Percentiles rank a stretch among this genome's conserved stretches.
Conservation (phyloP, 1,284 basidiomycete species). For the Ceraceosorus bombacis region DNA sequence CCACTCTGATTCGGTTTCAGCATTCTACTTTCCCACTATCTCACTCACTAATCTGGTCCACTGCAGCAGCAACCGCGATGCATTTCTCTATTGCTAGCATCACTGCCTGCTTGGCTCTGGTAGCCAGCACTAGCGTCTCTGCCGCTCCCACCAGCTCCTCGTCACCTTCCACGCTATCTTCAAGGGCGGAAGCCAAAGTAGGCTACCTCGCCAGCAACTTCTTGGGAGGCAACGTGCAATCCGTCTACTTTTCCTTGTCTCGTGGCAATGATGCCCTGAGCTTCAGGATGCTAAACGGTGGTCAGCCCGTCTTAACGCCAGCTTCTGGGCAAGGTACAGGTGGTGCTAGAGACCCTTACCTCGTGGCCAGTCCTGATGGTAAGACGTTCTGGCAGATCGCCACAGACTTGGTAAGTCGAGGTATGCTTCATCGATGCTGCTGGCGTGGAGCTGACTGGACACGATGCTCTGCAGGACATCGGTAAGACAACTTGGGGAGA, state of each 20-base stretch:
- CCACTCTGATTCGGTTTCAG: too few relatives aligned
- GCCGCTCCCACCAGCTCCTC: too few relatives aligned
- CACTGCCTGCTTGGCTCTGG: too few relatives aligned
- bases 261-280: conserved; percentile 15
- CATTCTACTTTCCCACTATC: too few relatives aligned
- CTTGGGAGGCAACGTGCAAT: conserved; percentile 5
- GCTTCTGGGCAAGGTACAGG: conserved; percentile 11
- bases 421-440: too few relatives aligned
- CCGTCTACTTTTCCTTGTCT: conserved; percentile 6
- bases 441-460: too few relatives aligned
- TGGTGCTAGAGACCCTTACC: conserved; percentile 19
- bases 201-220: conserved; percentile 13
- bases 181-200: background rate
- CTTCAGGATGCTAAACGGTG: conserved; percentile 17
- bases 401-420: conserved; percentile 19
- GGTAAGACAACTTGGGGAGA: conserved; percentile 10
- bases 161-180: too few relatives aligned
- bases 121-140: too few relatives aligned
- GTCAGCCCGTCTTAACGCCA: conserved; percentile 15
- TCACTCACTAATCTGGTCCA: too few relatives aligned
- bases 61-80: too few relatives aligned
- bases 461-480: too few relatives aligned
- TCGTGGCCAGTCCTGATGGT: conserved; percentile 16
- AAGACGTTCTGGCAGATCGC: conserved; percentile 19
- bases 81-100: too few relatives aligned